phyloP scores from a whole-genome alignment of 176 grass and related monocot genomes.

The Aegilops longissima region DNA sequence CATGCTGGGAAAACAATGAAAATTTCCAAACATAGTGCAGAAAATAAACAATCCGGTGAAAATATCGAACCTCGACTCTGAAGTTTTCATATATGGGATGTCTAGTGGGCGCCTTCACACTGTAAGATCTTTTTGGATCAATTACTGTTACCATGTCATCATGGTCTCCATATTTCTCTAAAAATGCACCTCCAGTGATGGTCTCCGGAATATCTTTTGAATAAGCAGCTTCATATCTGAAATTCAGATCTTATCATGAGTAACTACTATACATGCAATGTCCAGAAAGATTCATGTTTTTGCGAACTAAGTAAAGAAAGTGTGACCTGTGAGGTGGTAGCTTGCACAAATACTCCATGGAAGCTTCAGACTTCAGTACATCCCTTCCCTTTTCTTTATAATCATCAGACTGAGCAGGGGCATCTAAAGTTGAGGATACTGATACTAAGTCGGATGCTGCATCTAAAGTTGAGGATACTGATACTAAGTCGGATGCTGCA shows the following conservation, averaged over 20 bases:
- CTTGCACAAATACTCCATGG: conserved; percentile 85
- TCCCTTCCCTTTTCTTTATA: conserved; percentile 54
- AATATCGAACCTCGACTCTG: conserved; percentile 65
- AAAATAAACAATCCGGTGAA: neutral
- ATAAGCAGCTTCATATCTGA: conserved; percentile 90
- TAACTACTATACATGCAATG: neutral
- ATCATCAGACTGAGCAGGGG: conserved; percentile 37
- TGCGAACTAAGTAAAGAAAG: neutral
- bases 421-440: conserved; percentile 38
- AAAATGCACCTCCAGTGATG: conserved; percentile 71
- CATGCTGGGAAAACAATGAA: neutral
- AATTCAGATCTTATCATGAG: conserved; percentile 5
- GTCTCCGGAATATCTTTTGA: conserved; percentile 74
- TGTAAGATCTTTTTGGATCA: conserved; percentile 74
- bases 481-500: conserved; percentile 60
- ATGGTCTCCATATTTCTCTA: conserved; percentile 76
- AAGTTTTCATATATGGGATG: conserved; percentile 99
- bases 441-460: conserved; percentile 60
- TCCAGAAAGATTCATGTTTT: neutral
- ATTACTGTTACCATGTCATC: conserved; percentile 71
- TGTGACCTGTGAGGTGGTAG: conserved; percentile 83
- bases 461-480: conserved; percentile 43
- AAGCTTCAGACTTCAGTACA: conserved; percentile 74
- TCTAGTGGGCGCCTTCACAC: conserved; percentile 76
- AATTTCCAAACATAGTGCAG: neutral